Conservation (phyloP, 371 early-diverging fungal genomes). For the Mucor saturninus region DNA sequence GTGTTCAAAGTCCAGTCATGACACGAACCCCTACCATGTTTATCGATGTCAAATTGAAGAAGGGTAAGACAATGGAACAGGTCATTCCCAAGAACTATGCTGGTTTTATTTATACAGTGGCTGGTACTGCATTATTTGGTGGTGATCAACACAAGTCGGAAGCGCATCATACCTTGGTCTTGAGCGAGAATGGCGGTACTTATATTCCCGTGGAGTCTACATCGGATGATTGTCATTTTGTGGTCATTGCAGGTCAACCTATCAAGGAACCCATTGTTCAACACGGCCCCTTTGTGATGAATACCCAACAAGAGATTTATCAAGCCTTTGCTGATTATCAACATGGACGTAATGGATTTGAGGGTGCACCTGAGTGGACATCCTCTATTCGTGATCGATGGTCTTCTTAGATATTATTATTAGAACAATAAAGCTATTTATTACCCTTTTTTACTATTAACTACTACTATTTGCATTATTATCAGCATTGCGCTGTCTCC, state of each 20-base stretch:
- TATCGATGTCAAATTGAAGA: slow-evolving; percentile 66
- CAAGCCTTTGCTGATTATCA: slow-evolving; percentile 58
- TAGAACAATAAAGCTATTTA: too few relatives aligned
- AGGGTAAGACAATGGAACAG: slow-evolving; percentile 56
- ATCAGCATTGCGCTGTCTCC: too few relatives aligned
- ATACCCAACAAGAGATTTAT: slow-evolving; percentile 54
- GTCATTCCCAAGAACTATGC: slow-evolving; percentile 60
- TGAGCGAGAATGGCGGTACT: slow-evolving; percentile 49
- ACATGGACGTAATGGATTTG: slow-evolving; percentile 55
- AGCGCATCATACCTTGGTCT: slow-evolving; percentile 57
- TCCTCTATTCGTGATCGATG: slow-evolving; percentile 13
- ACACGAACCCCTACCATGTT: slow-evolving; percentile 74
- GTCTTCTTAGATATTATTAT: background rate
- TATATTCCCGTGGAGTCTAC: slow-evolving; percentile 47
- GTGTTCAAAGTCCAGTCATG: slow-evolving; percentile 57
- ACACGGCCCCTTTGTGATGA: slow-evolving; percentile 68
- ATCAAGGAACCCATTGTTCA: slow-evolving; percentile 61
- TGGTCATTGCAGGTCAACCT: slow-evolving; percentile 67
- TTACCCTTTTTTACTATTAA: too few relatives aligned
- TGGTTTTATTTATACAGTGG: slow-evolving; percentile 70
- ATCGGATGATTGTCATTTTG: slow-evolving; percentile 59
- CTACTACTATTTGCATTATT: too few relatives aligned
- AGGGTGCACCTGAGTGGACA: slow-evolving; percentile 52
- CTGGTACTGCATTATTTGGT: slow-evolving; percentile 62
- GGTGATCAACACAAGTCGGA: slow-evolving; percentile 47